Base-by-base conservation (phyloP, 306 rosid species). In the Sicyos edulis region DNA sequence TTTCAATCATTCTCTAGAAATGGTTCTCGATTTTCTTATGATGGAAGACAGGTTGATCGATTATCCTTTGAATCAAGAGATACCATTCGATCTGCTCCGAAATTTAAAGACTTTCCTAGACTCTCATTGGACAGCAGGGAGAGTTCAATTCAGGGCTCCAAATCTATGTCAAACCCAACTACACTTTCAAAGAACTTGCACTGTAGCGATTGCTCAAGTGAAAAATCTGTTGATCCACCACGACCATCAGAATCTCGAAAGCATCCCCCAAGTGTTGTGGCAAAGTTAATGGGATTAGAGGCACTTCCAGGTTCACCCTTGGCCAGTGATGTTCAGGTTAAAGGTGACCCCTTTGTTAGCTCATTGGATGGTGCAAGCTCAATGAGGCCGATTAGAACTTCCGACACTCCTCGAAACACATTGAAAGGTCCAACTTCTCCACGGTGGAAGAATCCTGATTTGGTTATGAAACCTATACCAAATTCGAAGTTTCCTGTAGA, bases 261-360 rank as follows among this genome's bases (percentile, higher is more conserved):
- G 74, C 92, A 91, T 70, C 96, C 82, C 57, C 88, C 96, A 7
- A 83, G 96, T 83, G 91, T 92, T 65, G 96, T 92, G n/a, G 98
- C 96, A 5, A 92, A 88, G 84, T 76, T 92, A 71, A 92, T 92
- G 98, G 98, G 98, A 62, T 85, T 92, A 81, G 98, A 92, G 74
- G 78, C 89, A 16, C 80, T 92, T 78, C 98, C 98, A 0, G 89
- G 81, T 59, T 88, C 85, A 68, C 60, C 80, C 42, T 56, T 40
- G 50, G 82, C 75, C 34, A 73, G 71, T 62, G 77, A 74, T 51
- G 21, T 52, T 51, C 70, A 44, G 54, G 66, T 29, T 24, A 81
- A 70, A 70, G 74, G 58, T 37, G 77, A 75, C 77, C 84, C 76
- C 37, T 82, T 82, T 45, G 64, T 78, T 51, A 77, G 74, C 77